Percentiles rank a stretch among this genome's conserved stretches.
These are phyloP conservation scores for Scedosporium apiospermum DNA, from an alignment of 2,329 filamentous ascomycete species.

Conservation along the genomic window DNA sequence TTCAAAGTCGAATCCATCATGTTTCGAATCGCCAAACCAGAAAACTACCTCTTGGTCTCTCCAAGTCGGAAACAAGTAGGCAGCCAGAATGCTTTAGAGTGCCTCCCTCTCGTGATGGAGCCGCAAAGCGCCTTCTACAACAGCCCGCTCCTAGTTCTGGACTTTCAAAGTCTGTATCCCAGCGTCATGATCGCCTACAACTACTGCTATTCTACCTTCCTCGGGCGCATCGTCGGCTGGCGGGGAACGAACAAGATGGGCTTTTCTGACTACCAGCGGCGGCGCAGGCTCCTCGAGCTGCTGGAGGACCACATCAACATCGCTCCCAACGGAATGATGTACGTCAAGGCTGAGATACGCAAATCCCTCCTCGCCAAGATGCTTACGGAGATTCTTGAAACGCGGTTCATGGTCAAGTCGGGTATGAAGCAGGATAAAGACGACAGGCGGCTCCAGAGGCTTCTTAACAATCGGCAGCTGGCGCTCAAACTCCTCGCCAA, in stretches of 20 bases:
- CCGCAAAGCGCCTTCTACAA: conserved; percentile 91
- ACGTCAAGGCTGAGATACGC: conserved; percentile 72
- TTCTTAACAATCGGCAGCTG: conserved; percentile 88
- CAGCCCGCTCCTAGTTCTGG: conserved; percentile 79
- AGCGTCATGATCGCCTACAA: conserved; percentile 99
- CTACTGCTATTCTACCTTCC: conserved; percentile 94
- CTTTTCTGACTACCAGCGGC: conserved; percentile 61
- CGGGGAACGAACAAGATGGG: conserved; percentile 80
- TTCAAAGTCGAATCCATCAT: conserved; percentile 99
- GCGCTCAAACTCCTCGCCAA: conserved; percentile 96
- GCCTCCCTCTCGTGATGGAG: conserved; percentile 92
- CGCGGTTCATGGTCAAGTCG: conserved; percentile 92
- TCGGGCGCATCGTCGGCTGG: conserved; percentile 80
- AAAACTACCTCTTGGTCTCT: conserved; percentile 85
- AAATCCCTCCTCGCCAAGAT: conserved; percentile 93
- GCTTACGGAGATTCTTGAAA: conserved; percentile 91
- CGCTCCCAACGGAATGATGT: conserved; percentile 94
- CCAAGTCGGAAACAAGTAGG: conserved; percentile 89
- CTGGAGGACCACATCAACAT: conserved; percentile 58
- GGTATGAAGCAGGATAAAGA: conserved; percentile 93
- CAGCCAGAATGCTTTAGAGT: conserved; percentile 87
- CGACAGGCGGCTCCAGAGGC: conserved; percentile 72
- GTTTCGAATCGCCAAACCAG: conserved; percentile 96
- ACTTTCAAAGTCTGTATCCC: conserved; percentile 94
- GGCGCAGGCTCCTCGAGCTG: conserved; percentile 53